Percentiles rank a stretch among this genome's conserved stretches.
phyloP scores from a whole-genome alignment of 2,329 filamentous ascomycete species.

The Raffaelea ambrosiae region DNA sequence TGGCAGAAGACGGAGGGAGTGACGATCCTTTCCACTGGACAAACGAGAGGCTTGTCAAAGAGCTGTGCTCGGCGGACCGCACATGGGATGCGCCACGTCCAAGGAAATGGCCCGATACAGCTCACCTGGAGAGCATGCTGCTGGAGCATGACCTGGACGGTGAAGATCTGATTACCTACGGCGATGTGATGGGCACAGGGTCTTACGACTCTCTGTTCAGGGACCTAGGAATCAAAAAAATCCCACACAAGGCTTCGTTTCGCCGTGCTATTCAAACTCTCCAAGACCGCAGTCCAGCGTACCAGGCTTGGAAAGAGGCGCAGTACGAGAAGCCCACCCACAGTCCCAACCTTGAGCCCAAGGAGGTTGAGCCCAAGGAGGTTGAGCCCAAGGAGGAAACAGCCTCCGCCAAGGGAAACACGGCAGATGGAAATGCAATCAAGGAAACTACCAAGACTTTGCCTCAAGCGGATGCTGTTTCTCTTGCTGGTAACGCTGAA shows the following conservation, averaged over 20 bases:
- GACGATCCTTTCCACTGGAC: conserved; percentile 70
- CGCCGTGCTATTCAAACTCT: conserved; percentile 49
- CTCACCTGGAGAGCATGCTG: conserved; percentile 44
- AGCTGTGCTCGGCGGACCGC: conserved; percentile 49
- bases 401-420: no score
- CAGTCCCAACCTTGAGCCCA: no score
- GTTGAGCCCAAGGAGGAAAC: no score
- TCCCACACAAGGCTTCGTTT: conserved; percentile 51
- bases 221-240: conserved; percentile 47
- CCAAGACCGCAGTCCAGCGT: conserved; percentile 40
- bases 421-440: no score
- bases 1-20: conserved; percentile 3
- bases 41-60: conserved; percentile 55
- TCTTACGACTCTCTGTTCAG: conserved; percentile 39
- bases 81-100: conserved; percentile 34
- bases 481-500: neutral
- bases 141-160: conserved; percentile 59
- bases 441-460: no score
- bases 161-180: conserved; percentile 49
- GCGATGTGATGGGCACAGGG: conserved; percentile 31
- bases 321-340: neutral
- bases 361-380: no score
- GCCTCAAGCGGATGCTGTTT: no score
- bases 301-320: conserved; percentile 24
- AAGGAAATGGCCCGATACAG: conserved; percentile 40